These are phyloP conservation scores for Pyracantha coccinea DNA, from an alignment of 331 rosid species.

Conservation along the genomic window DNA sequence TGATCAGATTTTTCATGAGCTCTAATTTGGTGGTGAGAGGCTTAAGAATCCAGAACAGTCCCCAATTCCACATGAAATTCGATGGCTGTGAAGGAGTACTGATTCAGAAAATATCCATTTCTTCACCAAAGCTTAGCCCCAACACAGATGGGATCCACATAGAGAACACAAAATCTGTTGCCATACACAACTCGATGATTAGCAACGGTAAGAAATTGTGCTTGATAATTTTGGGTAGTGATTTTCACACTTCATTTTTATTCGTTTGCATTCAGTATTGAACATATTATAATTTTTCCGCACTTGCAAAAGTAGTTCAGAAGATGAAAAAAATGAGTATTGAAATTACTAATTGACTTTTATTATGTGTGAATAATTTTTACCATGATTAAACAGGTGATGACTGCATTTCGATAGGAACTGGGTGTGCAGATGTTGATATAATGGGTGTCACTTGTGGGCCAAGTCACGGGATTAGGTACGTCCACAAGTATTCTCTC, in stretches of 20 bases:
- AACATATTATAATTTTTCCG: too few relatives aligned
- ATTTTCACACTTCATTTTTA: too few relatives aligned
- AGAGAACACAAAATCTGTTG: slow-evolving; percentile 56
- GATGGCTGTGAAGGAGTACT: slow-evolving; percentile 83
- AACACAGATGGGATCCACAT: slow-evolving; percentile 94
- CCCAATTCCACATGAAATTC: slow-evolving; percentile 78
- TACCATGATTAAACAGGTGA: slow-evolving; percentile 51
- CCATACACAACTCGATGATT: slow-evolving; percentile 62
- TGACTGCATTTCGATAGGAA: slow-evolving; percentile 93
- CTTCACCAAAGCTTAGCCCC: slow-evolving; percentile 92
- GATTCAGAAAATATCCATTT: slow-evolving; percentile 53
- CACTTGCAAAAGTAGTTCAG: too few relatives aligned
- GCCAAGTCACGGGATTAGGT: slow-evolving; percentile 98
- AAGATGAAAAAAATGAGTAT: too few relatives aligned
- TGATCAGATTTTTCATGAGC: slow-evolving; percentile 91
- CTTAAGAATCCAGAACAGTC: slow-evolving; percentile 67
- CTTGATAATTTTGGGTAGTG: too few relatives aligned
- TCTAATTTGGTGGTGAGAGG: slow-evolving; percentile 61
- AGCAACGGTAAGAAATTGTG: slow-evolving; percentile 55
- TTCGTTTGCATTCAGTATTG: too few relatives aligned
- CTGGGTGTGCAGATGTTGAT: slow-evolving; percentile 68
- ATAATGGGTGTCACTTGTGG: slow-evolving; percentile 85
- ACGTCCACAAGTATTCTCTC: neutral
- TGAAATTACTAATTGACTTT: too few relatives aligned
- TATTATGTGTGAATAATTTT: neutral